These are phyloP conservation scores for Podospora pseudocomata DNA, from an alignment of 495 filamentous ascomycete genomes.

Conservation along the genomic window DNA sequence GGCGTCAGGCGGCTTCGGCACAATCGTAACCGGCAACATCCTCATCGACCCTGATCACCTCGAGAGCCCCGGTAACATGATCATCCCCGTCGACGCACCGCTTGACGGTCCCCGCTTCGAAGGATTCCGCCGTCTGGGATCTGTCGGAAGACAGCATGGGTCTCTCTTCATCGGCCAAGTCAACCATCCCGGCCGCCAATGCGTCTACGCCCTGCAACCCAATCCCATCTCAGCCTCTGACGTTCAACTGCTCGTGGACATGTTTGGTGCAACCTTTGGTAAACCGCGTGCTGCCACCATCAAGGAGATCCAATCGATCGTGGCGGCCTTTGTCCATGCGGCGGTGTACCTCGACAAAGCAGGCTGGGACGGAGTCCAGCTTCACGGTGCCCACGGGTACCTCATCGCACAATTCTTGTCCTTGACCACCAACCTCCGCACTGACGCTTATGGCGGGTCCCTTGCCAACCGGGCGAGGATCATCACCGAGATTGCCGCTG, in stretches of 20 bases:
- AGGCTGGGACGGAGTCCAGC: conserved; percentile 57
- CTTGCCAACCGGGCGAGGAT: conserved; percentile 55
- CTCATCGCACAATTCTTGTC: conserved; percentile 66
- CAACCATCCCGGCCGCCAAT: conserved; percentile 62
- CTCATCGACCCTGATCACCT: conserved; percentile 58
- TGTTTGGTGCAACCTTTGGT: conserved; percentile 19
- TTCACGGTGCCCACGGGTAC: conserved; percentile 62
- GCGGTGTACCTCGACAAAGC: conserved; percentile 56
- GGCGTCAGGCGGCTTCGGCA: conserved; percentile 56
- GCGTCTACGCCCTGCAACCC: conserved; percentile 42
- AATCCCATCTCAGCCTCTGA: conserved; percentile 59
- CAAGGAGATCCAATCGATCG: conserved; percentile 48
- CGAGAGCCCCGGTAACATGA: conserved; percentile 54
- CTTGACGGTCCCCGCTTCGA: conserved; percentile 56
- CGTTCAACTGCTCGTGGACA: conserved; percentile 47
- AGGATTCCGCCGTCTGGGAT: conserved; percentile 51
- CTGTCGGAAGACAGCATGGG: conserved; percentile 49
- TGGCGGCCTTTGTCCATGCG: conserved; percentile 52
- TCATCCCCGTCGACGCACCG: conserved; percentile 48
- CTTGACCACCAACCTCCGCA: conserved; percentile 55
- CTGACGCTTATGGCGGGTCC: conserved; percentile 60
- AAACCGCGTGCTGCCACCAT: conserved; percentile 40
- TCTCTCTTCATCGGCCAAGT: conserved; percentile 57
- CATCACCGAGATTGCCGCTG: conserved; percentile 50
- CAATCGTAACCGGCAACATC: conserved; percentile 61